Conservation (phyloP, 345 rosid genomes). For the Brassica incana region DNA sequence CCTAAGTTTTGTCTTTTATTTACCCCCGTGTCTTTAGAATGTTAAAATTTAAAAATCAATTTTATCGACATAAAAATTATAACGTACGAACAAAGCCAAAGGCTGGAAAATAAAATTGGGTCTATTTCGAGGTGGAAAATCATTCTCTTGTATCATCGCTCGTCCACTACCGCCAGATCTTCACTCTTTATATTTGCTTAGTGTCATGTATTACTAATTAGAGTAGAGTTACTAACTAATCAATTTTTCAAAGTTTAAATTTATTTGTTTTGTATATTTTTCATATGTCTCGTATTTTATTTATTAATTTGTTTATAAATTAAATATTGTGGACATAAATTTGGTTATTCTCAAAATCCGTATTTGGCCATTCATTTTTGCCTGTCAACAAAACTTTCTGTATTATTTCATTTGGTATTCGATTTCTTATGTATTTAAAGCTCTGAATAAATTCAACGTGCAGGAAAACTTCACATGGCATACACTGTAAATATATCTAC, state of each 20-base stretch:
- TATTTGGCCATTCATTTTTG: neutral
- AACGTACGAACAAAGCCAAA: conserved; percentile 41
- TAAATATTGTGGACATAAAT: neutral
- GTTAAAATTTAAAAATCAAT: neutral
- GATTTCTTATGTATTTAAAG: neutral
- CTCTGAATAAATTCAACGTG: conserved; percentile 23
- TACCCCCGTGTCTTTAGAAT: conserved; percentile 15
- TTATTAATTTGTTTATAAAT: neutral
- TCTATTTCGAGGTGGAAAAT: conserved; percentile 36
- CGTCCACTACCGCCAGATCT: conserved; percentile 31
- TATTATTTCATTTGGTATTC: neutral
- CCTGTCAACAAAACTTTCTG: neutral
- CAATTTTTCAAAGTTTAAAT: neutral
- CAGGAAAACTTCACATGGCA: conserved; percentile 35
- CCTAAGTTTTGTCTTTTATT: neutral
- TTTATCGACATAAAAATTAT: conserved; percentile 13
- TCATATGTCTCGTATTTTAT: neutral
- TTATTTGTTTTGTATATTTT: neutral
- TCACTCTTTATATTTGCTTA: conserved; percentile 14
- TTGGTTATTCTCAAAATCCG: neutral
- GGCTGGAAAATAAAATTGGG: conserved; percentile 18
- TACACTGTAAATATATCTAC: conserved; percentile 31
- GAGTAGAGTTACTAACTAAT: conserved; percentile 5
- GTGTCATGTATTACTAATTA: conserved; percentile 27
- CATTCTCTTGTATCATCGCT: conserved; percentile 42